Base-by-base conservation (phyloP, 305 asterid genomes). In the Coffea humblotiana region DNA sequence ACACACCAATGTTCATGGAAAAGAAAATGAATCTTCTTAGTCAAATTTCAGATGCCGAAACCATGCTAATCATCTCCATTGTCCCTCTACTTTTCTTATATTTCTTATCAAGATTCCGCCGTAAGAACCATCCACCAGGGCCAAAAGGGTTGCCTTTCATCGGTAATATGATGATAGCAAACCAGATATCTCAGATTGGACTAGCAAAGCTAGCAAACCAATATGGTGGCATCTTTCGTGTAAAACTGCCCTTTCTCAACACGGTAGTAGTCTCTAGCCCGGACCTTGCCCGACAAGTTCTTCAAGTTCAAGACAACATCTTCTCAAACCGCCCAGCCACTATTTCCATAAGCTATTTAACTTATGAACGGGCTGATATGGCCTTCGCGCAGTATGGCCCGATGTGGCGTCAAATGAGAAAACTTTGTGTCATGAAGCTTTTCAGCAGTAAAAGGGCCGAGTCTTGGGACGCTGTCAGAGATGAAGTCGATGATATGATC, bases 401-500 rank as follows among this genome's bases (percentile, higher is more conserved):
- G 6, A 92, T 91, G 80, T 94, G 98, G 98, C 94, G 98, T 43
- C 95, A 94, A 82, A 92, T 94, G 97, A 89, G 98, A 11, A 94
- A 94, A 79, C 87, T 94, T 14, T 91, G 98, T 60, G 97, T 94
- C 64, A 85, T 91, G 93, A 94, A 94, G 87, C 89, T 94, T 29
- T 94, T 94, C 82, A 92, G 97, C 73, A 93, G 97, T 0, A 90
- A 83, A 48, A 85, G 98, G 82, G 93, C 94, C 78, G 97, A 90
- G 93, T 91, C 98, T 0, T 94, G 98, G 98, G 93, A 89, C 86
- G 90, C 98, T 0, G 97, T 92, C n/a, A 88, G 94, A 0, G 97
- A 88, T 27, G 97, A 92, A 67, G 97, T 91, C 0, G 93, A 91
- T 2, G 60, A 47, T 67, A 88, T 90, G 96, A 63, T 90, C 0